Conservation (phyloP, 805 yeast species). For the Kuraishia hungarica region DNA sequence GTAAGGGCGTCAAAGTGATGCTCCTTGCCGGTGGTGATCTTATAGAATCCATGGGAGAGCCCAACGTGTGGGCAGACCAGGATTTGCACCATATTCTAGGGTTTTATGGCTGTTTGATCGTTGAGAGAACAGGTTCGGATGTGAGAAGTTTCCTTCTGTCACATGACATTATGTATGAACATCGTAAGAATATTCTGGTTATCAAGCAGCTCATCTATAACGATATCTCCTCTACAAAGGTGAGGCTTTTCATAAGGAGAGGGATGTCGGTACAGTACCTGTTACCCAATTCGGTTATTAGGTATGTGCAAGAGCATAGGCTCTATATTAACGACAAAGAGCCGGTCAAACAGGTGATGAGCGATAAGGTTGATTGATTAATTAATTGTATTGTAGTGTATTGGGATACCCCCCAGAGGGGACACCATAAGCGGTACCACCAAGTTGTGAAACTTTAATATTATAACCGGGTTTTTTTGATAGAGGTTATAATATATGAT, state of each 20-base stretch:
- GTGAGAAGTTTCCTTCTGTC: conserved; percentile 86
- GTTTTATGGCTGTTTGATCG: conserved; percentile 91
- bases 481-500: not conserved
- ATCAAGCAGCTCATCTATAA: conserved; percentile 94
- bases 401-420: not conserved
- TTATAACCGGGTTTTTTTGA: not conserved
- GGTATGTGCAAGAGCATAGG: conserved; percentile 90
- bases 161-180: conserved; percentile 97
- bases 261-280: conserved; percentile 96
- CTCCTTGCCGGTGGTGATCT: conserved; percentile 95
- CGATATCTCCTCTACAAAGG: conserved; percentile 93
- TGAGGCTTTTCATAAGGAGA: conserved; percentile 82
- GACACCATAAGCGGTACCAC: too few relatives aligned
- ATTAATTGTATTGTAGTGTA: not conserved
- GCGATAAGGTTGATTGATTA: conserved; percentile 14
- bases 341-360: conserved; percentile 84
- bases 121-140: conserved; percentile 94
- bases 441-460: not conserved
- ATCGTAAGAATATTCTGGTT: conserved; percentile 84
- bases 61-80: conserved; percentile 96
- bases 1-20: conserved; percentile 88
- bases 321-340: conserved; percentile 80
- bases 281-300: conserved; percentile 86
- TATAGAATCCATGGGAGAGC: conserved; percentile 99
- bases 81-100: conserved; percentile 95